Base-by-base conservation (phyloP, 2,329 filamentous ascomycete genomes). In the Nothophaeocryptopus gaeumannii region DNA sequence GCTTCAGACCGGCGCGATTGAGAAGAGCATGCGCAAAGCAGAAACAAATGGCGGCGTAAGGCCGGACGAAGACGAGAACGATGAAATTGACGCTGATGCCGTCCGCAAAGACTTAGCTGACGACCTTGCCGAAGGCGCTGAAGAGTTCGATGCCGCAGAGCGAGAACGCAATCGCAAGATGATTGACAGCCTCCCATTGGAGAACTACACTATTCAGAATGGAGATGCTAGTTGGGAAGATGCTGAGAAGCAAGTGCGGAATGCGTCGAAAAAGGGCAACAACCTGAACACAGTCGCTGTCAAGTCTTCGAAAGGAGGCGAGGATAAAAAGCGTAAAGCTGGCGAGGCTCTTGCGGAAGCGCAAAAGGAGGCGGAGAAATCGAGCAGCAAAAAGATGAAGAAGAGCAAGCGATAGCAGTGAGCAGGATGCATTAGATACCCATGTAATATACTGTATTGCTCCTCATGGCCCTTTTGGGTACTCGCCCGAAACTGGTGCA, bases 171-270 rank as follows among this genome's bases (percentile, higher is more conserved):
- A 95, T 70, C 83, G 86, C 62, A 88, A 89, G 59, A 76, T 97
- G 58, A 96, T 97, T 63, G 88, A 96, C 74, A 86, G 90, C 55
- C 74, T 97, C 54, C 91, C 92, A 38, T 77, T 97, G 45, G 89
- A 96, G 63, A 85, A 88, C 82, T 92, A 78, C 80, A 85, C 72
- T 49, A 73, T 74, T 45, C 72, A 74, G 32, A 72, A 78, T 44
- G 77, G 72, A 33, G 69, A 70, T 36, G 68, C 70, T 5, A 68
- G 69, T n/a, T 84, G 81, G 80, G 74, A 77, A 53, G 77, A 81
- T 13, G 80, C 81, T 3, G 91, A 96, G 71, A 85, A 86, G 65
- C 85, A 90, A 63, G 83, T 96, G 30, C 70, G 76, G 53, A 63
- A 54, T 60, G 66, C 53, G 2, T 51, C 80, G 68, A 76, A 72